phyloP scores from a whole-genome alignment of 83 land plant species.

The Thuja plicata region DNA sequence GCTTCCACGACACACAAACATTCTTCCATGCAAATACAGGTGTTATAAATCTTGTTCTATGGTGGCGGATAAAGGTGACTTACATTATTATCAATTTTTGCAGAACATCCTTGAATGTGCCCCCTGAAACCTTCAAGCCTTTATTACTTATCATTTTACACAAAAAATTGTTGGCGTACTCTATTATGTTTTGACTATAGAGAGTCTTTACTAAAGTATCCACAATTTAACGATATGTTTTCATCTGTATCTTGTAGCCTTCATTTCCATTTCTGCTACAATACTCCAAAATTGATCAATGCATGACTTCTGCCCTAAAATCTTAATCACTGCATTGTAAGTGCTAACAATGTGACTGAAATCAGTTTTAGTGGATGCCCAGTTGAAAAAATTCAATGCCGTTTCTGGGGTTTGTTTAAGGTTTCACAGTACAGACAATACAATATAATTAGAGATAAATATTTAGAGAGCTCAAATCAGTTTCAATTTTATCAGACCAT shows the following conservation, averaged over 20 bases:
- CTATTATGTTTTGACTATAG: conserved; percentile 21
- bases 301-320: conserved; percentile 46
- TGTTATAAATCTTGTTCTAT: too few species aligned
- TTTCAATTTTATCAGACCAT: conserved; percentile 35
- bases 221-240: conserved; percentile 55
- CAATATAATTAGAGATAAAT: conserved; percentile 33
- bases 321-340: conserved; percentile 48
- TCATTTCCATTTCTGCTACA: conserved; percentile 43
- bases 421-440: conserved; percentile 31
- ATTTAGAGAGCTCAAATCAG: conserved; percentile 27
- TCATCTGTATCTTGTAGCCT: conserved; percentile 46
- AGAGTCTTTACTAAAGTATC: conserved; percentile 51
- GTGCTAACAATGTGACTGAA: conserved; percentile 41
- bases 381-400: conserved; percentile 53
- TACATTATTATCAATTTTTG: conserved; percentile 43
- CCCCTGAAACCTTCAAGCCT: conserved; percentile 50
- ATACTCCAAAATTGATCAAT: conserved; percentile 50
- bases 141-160: conserved; percentile 37
- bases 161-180: conserved; percentile 44
- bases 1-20: too few species aligned
- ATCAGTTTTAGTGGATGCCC: conserved; percentile 31
- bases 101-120: conserved; percentile 49
- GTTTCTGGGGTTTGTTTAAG: conserved; percentile 28
- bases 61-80: too few species aligned
- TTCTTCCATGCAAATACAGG: too few species aligned